Base-by-base conservation (phyloP, 768 basidiomycete species). In the Mycena maculata region DNA sequence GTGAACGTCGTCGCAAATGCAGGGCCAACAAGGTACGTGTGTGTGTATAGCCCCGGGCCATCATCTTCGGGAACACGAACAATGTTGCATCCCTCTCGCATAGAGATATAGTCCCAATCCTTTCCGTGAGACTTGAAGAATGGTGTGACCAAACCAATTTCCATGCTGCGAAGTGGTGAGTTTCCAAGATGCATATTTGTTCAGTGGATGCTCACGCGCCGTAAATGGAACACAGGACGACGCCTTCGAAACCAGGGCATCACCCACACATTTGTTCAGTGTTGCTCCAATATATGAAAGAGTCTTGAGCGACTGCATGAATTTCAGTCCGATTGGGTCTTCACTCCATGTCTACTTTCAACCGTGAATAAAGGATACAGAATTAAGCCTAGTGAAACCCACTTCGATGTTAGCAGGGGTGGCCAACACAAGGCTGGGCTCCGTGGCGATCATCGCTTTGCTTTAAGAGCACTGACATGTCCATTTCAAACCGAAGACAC, bases 91-190 rank as follows among this genome's bases (percentile, higher is more conserved):
- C 30, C 53, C 18, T 39, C 4, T 1, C 53, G 28, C 22, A 67
- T 25, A 6, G 45, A 12, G 23, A 68, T 23, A 10, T 68, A 68
- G 27, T 62, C 60, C 66, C 66, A 68, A 48, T 68, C 55, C n/a
- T 15, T 20, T 8, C 66, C 66, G 30, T 68, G 41, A 23, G 7
- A 27, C 12, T 30, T 9, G 23, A 58, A 44, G n/a, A 63, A 58
- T 2, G 60, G 55, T 1, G 45, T 50, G 23, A 68, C 13, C 23
- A 63, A 4, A 12, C 60, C 66, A 10, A 18, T 45, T 42, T 68
- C 66, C 55, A 53, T 59, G 5, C 66, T 68, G 38, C 27, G 23
- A 15, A 22, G 13, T 12, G 20, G 11, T 38, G 12, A 28, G 0
- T n/a, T 4, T 18, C 4, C 3, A 15, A 20, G 39, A 27, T 30